Base-by-base conservation (phyloP, 257 asterid genomes). In the Echium plantagineum region DNA sequence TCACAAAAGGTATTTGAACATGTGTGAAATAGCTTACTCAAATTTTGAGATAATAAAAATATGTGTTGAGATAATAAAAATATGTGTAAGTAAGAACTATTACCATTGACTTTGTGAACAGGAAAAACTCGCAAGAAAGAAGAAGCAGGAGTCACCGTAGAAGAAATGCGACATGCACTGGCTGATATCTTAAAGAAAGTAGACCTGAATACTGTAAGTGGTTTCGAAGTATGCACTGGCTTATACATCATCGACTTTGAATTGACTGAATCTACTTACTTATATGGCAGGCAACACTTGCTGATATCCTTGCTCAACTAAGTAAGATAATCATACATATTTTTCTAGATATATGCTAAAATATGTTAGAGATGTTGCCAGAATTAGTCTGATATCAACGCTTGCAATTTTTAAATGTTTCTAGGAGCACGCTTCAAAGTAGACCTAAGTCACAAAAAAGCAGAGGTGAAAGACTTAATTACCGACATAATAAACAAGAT, bases 171-270 rank as follows among this genome's bases (percentile, higher is more conserved):
- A 56, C 68, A 74, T 22, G 89, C 72, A 30, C 86, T 77, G 46
- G 75, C 47, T 51, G 63, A 61, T 62, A 81, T 84, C 65, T 81
- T 84, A 64, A 81, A 77, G 79, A 74, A 75, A 77, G 94, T 81
- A 9, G 94, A 84, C 70, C 82, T 84, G 61, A 77, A 84, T 74
- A 81, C 78, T n/a, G 94, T 81, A 70, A 75, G 94, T 75, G 26
- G 20, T 47, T 24, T 49, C 18, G 8, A 18, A 2, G 16, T 32
- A 26, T n/a, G 21, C 48, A 4, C 17, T 55, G 31, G 3, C 24
- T 20, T 61, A 28, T 19, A 16, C 21, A n/a, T 20, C 5, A 51
- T 26, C n/a, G 9, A 61, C 8, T 19, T 21, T 47, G 42, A 42
- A 42, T 61, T 48, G 15, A 22, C 57, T 60, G 2, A 9, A 38